phyloP scores from a whole-genome alignment of 1,284 basidiomycete species.

The Heliocybe sulcata region DNA sequence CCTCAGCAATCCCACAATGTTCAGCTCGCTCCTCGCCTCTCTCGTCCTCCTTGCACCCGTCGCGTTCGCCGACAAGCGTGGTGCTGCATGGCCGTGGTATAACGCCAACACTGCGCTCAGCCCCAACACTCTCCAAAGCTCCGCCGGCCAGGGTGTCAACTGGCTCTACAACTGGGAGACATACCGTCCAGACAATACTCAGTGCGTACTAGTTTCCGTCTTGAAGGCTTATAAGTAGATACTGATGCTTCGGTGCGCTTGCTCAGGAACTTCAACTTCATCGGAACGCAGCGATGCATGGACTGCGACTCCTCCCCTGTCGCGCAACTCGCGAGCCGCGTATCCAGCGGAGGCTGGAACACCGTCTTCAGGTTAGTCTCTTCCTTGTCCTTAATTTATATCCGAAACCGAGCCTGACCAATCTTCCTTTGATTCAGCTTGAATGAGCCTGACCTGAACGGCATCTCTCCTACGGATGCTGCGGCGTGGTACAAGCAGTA shows the following conservation, averaged over 20 bases:
- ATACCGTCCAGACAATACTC: not conserved
- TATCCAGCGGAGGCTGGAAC: slow-evolving; percentile 21
- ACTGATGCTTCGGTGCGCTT: slow-evolving; percentile 24
- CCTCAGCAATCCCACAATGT: slow-evolving; percentile 1
- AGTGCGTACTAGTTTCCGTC: not conserved
- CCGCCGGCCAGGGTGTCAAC: slow-evolving; percentile 1
- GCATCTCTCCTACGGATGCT: slow-evolving; percentile 6
- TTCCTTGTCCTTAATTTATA: not conserved
- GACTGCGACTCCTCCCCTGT: slow-evolving; percentile 30
- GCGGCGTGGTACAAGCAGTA: slow-evolving; percentile 10
- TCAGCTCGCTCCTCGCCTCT: not conserved
- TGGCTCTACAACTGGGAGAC: not conserved
- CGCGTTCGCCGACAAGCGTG: slow-evolving; percentile 2
- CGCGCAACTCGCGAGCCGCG: slow-evolving; percentile 21
- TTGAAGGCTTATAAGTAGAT: slow-evolving; percentile 29
- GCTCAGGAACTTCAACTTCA: slow-evolving; percentile 25
- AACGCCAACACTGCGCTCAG: not conserved
- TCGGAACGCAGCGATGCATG: slow-evolving; percentile 31
- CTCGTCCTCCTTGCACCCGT: not conserved
- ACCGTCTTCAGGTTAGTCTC: not conserved
- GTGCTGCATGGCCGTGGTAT: slow-evolving; percentile 2
- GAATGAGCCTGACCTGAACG: slow-evolving; percentile 11
- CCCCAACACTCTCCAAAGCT: not conserved
- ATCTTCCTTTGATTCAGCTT: too few species aligned
- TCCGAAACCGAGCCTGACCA: too few species aligned